phyloP scores from a whole-genome alignment of 306 rosid species.

The Lathyrus oleraceus region DNA sequence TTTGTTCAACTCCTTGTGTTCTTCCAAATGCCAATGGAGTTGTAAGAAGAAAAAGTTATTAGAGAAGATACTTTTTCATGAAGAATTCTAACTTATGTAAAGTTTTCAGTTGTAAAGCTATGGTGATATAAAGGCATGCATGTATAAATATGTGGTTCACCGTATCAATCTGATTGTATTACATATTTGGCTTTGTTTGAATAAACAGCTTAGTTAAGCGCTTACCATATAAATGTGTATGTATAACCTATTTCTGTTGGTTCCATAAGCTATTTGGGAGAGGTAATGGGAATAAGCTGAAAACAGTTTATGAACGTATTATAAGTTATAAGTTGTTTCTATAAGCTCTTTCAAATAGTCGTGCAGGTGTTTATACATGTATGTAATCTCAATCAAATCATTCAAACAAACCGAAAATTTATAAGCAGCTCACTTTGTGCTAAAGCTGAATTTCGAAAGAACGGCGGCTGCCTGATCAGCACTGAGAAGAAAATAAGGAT shows the following conservation, averaged over 20 bases:
- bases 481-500: conserved; percentile 86
- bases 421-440: conserved; percentile 49
- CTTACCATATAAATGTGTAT: not conserved
- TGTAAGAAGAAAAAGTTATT: conserved; percentile 61
- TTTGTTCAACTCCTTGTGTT: conserved; percentile 62
- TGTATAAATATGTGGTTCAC: conserved; percentile 10
- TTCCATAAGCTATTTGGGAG: not conserved
- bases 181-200: not conserved
- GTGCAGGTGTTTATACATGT: not conserved
- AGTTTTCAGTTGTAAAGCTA: conserved; percentile 16
- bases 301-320: not conserved
- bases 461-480: conserved; percentile 92
- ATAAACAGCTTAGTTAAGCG: not conserved
- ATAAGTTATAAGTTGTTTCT: not conserved
- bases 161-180: conserved; percentile 15
- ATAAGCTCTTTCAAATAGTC: not conserved
- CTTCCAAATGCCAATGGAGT: conserved; percentile 75
- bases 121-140: conserved; percentile 22
- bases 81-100: conserved; percentile 43
- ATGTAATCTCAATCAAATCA: not conserved
- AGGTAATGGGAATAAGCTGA: not conserved
- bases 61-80: conserved; percentile 38
- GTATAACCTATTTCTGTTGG: not conserved
- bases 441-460: conserved; percentile 70
- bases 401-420: conserved; percentile 20